Evolutionary conservation across 2,329 filamentous ascomycete genomes (phyloP).

Genomic region (Colletotrichum tabaci): DNA sequence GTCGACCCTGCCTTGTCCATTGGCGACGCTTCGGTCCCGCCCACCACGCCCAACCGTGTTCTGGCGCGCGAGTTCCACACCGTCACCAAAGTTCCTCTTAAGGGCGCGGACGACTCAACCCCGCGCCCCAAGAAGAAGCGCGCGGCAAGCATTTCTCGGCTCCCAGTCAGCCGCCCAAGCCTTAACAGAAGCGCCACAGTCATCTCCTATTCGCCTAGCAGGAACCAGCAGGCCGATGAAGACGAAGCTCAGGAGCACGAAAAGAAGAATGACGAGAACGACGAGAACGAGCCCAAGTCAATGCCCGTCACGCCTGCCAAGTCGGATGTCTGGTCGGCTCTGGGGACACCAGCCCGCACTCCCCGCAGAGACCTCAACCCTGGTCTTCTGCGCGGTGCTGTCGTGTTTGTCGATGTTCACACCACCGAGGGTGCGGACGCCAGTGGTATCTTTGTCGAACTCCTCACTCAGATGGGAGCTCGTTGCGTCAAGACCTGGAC

Average conservation of each 20-base stretch:
- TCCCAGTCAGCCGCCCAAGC: slow-evolving; percentile 60
- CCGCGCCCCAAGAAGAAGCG: slow-evolving; percentile 64
- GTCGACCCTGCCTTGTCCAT: slow-evolving; percentile 64
- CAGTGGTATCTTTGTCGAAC: slow-evolving; percentile 84
- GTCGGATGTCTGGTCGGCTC: slow-evolving; percentile 66
- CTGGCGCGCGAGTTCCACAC: slow-evolving; percentile 76
- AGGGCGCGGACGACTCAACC: slow-evolving; percentile 74
- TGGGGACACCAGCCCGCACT: slow-evolving; percentile 70
- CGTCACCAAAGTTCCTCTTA: slow-evolving; percentile 83
- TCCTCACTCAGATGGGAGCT: slow-evolving; percentile 86
- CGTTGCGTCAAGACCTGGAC: slow-evolving; percentile 82
- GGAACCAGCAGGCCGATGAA: slow-evolving; percentile 54
- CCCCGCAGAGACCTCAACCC: slow-evolving; percentile 68
- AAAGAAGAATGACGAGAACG: slow-evolving; percentile 45
- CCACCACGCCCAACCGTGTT: slow-evolving; percentile 70
- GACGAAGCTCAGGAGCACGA: slow-evolving; percentile 52
- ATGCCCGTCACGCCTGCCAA: slow-evolving; percentile 63
- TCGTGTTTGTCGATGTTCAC: slow-evolving; percentile 88
- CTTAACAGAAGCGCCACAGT: slow-evolving; percentile 65
- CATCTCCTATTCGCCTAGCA: slow-evolving; percentile 69
- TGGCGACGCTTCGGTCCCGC: slow-evolving; percentile 52
- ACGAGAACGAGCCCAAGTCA: slow-evolving; percentile 50
- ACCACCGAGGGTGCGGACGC: slow-evolving; percentile 87
- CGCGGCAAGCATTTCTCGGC: slow-evolving; percentile 65
- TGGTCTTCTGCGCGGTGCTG: slow-evolving; percentile 75